Evolutionary conservation across 192 early-diverging fungal species (phyloP).

Genomic region (Blastocladiella britannica): DNA sequence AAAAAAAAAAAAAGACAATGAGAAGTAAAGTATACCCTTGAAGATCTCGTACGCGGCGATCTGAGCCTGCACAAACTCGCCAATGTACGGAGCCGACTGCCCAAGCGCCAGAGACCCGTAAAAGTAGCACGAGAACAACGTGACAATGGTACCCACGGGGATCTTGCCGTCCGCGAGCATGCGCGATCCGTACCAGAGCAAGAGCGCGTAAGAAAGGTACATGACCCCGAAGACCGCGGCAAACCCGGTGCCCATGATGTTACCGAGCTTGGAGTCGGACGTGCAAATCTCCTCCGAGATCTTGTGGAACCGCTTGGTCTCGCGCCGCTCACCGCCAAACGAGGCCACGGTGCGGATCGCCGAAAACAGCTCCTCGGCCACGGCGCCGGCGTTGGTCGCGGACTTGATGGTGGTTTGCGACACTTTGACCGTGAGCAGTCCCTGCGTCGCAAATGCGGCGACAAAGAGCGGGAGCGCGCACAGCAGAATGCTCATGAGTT

Average conservation of each 20-base stretch:
- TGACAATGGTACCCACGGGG: conserved; percentile 18
- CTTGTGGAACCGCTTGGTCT: conserved; percentile 34
- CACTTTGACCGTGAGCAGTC: background rate
- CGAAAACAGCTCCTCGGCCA: conserved; percentile 67
- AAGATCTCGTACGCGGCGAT: background rate
- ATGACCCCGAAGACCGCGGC: conserved; percentile 55
- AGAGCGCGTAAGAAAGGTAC: conserved; percentile 53
- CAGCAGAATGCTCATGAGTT: background rate
- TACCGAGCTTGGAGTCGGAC: conserved; percentile 37
- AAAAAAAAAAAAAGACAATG: too few relatives aligned
- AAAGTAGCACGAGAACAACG: conserved; percentile 8
- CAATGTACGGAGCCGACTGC: background rate
- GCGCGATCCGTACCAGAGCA: conserved; percentile 61
- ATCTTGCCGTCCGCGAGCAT: conserved; percentile 29
- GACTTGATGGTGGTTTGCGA: conserved; percentile 8
- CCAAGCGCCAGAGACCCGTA: background rate
- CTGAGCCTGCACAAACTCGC: background rate
- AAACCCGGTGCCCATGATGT: conserved; percentile 37
- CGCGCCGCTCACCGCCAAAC: conserved; percentile 58
- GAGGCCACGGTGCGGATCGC: conserved; percentile 75
- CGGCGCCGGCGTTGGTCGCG: conserved; percentile 61
- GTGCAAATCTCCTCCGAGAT: conserved; percentile 37
- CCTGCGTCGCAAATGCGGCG: background rate
- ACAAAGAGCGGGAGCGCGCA: background rate
- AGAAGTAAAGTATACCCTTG: too few relatives aligned